phyloP scores from a whole-genome alignment of 2,329 filamentous ascomycete genomes.

The Xylariaceae sp. region DNA sequence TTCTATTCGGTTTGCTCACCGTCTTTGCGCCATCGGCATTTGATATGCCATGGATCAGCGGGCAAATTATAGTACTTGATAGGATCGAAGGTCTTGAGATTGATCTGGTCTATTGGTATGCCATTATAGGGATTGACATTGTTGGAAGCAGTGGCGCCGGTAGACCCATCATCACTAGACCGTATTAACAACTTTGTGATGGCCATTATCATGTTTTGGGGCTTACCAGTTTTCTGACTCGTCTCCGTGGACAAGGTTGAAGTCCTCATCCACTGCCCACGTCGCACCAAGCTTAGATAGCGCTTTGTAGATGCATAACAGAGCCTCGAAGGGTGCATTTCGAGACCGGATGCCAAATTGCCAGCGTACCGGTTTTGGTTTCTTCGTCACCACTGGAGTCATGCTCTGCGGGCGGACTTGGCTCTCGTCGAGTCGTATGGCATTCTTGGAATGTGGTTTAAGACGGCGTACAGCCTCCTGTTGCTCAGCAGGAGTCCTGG shows the following conservation, averaged over 20 bases:
- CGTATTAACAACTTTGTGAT: slow-evolving; percentile 3
- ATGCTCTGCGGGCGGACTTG: slow-evolving; percentile 59
- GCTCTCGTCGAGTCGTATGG: slow-evolving; percentile 65
- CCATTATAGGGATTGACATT: slow-evolving; percentile 30
- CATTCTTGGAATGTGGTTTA: slow-evolving; percentile 77
- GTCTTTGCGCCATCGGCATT: slow-evolving; percentile 82
- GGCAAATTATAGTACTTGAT: slow-evolving; percentile 75
- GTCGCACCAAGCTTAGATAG: slow-evolving; percentile 83
- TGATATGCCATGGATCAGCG: slow-evolving; percentile 92
- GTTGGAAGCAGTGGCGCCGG: slow-evolving; percentile 4
- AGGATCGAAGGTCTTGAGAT: slow-evolving; percentile 46
- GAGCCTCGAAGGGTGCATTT: slow-evolving; percentile 90
- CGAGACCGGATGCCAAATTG: slow-evolving; percentile 96
- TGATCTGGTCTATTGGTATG: slow-evolving; percentile 28
- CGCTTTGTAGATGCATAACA: slow-evolving; percentile 93
- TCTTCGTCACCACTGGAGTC: slow-evolving; percentile 66
- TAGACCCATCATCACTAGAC: slow-evolving; percentile 19
- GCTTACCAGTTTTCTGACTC: slow-evolving; percentile 41
- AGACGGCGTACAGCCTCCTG: slow-evolving; percentile 77
- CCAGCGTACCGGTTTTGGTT: slow-evolving; percentile 83
- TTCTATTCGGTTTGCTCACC: slow-evolving; percentile 51
- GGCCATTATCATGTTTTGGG: slow-evolving; percentile 1
- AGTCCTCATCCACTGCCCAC: slow-evolving; percentile 71
- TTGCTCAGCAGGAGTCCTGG: slow-evolving; percentile 69
- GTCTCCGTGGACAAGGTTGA: slow-evolving; percentile 46